Evolutionary conservation across 352 stramenopile genomes (phyloP), one percentile per base, ranked within the genome.

Genomic region (Halophytophthora batemanensis): DNA sequence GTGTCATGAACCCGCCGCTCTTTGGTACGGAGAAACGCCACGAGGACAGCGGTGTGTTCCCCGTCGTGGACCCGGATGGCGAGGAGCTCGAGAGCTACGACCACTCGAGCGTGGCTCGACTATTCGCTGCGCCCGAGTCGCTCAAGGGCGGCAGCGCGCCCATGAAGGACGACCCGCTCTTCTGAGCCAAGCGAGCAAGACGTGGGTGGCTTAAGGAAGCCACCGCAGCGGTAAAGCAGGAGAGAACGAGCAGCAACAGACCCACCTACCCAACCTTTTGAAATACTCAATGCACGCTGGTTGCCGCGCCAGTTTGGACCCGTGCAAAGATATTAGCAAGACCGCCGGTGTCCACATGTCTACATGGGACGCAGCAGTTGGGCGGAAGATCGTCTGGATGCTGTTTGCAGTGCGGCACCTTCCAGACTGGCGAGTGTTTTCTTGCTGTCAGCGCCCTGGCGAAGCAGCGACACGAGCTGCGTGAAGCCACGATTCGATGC

Each of bases 151-250:
- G 81, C 31, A 89, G 77, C 62, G 74, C 72, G 31, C 76, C 77
- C 3, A 89, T 92, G 78, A 90, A 86, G 55, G 77, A 90, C 53
- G 77, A 90, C 50, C 80, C 80, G 43, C 63, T 90, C 3, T 90
- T 90, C 55, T 90, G 77, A 70, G 17, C 21, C 15, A 37, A 28
- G 12, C 31, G 33, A 44, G 17, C 15, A 14, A 28, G 29, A 44
- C 17, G 43, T 39, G 29, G 40, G 31, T 29, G 40, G 35, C 48
- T 23, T 21, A 13, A 38, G 6, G 15, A 31, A 36, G 50, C 44
- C n/a, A n/a, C n/a, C n/a, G n/a, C n/a, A n/a, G n/a, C n/a, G n/a
- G n/a, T n/a, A n/a, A n/a, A n/a, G n/a, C n/a, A n/a, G n/a, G n/a
- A n/a, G n/a, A n/a, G n/a, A n/a, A n/a, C n/a, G n/a, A n/a, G n/a